Evolutionary conservation across 345 rosid species (phyloP), one percentile per base, ranked within the genome.

Genomic region (Lepidium africanum): DNA sequence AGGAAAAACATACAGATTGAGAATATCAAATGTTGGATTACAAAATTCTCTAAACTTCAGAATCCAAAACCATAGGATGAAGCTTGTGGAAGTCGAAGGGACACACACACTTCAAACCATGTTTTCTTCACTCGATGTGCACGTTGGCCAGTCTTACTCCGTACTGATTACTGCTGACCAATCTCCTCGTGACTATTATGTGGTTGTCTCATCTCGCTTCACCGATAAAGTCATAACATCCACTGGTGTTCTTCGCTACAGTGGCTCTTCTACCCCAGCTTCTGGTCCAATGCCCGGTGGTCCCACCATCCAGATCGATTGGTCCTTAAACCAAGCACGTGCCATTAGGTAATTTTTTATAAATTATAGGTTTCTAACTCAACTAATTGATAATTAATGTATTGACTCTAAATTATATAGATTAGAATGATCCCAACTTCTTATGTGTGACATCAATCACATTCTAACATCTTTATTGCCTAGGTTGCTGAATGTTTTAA

Each of bases 291-390:
- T 80, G 14, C 92, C 91, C 2, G 77, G 77, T 21, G 97, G 96
- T 14, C 97, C 86, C 3, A 85, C 95, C 4, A 72, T 79, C 32
- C 86, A 87, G 79, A 69, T 89, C 14, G 89, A 85, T 63, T 94
- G 97, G 97, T 94, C 99, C 21, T 79, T 94, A 55, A 91, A 87
- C 78, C 97, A 91, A 78, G 99, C 99, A 13, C 97, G 96, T 45
- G 83, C 92, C 58, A 86, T 94, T 47, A 88, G 96, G 96, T 85
- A n/a, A n/a, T n/a, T n/a, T n/a, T n/a, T n/a, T n/a, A n/a, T n/a
- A n/a, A n/a, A n/a, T n/a, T n/a, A n/a, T n/a, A n/a, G n/a, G n/a
- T n/a, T n/a, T n/a, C n/a, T n/a, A n/a, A n/a, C n/a, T n/a, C n/a
- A n/a, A n/a, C n/a, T n/a, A n/a, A n/a, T n/a, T n/a, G n/a, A n/a